Evolutionary conservation across 495 filamentous ascomycete genomes (phyloP).

Genomic region (Penicillium macrosclerotiorum): DNA sequence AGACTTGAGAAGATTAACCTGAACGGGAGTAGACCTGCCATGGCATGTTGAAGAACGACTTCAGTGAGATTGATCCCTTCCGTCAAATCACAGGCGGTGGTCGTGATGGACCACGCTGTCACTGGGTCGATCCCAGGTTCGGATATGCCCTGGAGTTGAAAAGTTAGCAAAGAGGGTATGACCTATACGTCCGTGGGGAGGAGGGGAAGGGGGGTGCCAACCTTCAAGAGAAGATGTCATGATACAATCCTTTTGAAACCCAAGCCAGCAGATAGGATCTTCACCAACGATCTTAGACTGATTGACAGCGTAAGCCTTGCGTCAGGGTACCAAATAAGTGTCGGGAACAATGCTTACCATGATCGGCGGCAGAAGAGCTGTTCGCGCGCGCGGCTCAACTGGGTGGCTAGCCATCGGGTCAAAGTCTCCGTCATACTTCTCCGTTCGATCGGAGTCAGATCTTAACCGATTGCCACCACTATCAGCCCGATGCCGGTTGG

Average conservation of each 20-base stretch:
- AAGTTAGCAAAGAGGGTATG: background rate
- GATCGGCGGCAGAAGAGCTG: constrained; percentile 88
- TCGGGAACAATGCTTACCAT: constrained; percentile 54
- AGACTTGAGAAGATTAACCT: background rate
- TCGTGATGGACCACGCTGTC: constrained; percentile 46
- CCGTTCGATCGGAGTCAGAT: constrained; percentile 66
- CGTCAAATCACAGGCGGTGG: constrained; percentile 1
- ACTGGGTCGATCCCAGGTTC: constrained; percentile 79
- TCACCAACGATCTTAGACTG: constrained; percentile 82
- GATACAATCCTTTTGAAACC: constrained; percentile 87
- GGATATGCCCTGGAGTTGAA: constrained; percentile 67
- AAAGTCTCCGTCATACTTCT: constrained; percentile 41
- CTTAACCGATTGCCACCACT: constrained; percentile 55
- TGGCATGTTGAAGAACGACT: too few species aligned
- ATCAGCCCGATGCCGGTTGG: constrained; percentile 72
- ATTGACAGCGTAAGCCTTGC: constrained; percentile 2
- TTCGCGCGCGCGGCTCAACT: constrained; percentile 75
- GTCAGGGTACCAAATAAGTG: background rate
- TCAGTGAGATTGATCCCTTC: too few species aligned
- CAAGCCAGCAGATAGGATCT: constrained; percentile 84
- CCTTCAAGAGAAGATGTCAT: constrained; percentile 87
- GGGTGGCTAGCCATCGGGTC: constrained; percentile 63
- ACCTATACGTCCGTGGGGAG: too few species aligned
- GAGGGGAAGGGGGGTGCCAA: too few species aligned
- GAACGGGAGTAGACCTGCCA: background rate